Conservation (phyloP, 257 asterid genomes). For the Ilex asprella region DNA sequence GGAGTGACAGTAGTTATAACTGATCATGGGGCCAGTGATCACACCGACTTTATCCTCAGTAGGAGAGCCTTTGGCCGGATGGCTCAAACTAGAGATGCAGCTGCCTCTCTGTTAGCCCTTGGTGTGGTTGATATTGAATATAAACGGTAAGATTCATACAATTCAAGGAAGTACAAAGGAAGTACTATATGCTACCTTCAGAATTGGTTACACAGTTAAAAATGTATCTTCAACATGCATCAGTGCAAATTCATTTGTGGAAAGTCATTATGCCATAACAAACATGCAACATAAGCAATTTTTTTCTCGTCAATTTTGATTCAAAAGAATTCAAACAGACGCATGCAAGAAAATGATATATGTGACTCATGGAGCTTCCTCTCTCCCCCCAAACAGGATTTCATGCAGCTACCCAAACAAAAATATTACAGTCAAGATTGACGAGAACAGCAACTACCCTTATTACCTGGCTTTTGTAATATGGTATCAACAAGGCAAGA, state of each 20-base stretch:
- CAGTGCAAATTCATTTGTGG: no score
- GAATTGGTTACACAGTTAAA: no score
- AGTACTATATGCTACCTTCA: no score
- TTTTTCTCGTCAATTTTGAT: no score
- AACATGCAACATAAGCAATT: no score
- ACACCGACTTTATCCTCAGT: conserved; percentile 71
- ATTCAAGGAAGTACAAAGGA: no score
- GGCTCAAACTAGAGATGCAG: conserved; percentile 66
- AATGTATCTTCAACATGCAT: no score
- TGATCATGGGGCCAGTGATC: conserved; percentile 56
- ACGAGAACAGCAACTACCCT: conserved; percentile 66
- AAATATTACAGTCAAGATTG: conserved; percentile 62
- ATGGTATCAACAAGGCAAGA: conserved; percentile 71
- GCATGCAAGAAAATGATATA: background rate
- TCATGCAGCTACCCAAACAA: conserved; percentile 68
- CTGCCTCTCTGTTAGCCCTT: conserved; percentile 45
- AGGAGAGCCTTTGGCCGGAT: conserved; percentile 51
- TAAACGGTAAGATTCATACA: conserved; percentile 34
- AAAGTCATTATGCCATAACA: no score
- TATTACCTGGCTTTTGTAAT: conserved; percentile 70
- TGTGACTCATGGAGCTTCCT: conserved; percentile 1
- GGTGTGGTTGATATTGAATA: conserved; percentile 63
- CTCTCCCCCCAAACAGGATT: conserved; percentile 43
- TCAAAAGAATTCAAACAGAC: no score
- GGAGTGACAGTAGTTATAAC: conserved; percentile 65